phyloP scores from a whole-genome alignment of 169 alveolate species.

The Perkinsus marinus region DNA sequence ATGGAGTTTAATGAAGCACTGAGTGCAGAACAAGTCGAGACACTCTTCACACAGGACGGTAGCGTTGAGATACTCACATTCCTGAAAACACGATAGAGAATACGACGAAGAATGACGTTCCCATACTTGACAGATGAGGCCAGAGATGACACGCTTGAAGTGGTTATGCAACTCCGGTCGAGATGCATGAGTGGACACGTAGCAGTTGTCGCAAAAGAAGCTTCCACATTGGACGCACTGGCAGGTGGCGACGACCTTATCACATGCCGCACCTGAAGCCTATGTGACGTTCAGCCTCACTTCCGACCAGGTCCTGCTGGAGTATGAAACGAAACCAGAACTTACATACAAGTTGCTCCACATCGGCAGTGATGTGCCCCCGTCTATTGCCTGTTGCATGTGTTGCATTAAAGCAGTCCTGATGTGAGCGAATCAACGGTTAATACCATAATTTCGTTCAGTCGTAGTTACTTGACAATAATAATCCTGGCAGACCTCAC shows the following conservation, averaged over 20 bases:
- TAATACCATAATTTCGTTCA: too few species aligned
- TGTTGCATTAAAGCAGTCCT: slow-evolving; percentile 28
- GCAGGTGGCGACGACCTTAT: not conserved
- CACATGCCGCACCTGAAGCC: slow-evolving; percentile 14
- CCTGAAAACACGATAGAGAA: not conserved
- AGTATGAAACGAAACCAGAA: too few species aligned
- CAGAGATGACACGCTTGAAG: slow-evolving; percentile 21
- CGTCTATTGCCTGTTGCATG: slow-evolving; percentile 31
- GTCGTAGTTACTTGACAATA: not conserved
- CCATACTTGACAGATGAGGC: slow-evolving; percentile 24
- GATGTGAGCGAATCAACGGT: too few species aligned
- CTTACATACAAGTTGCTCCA: slow-evolving; percentile 5
- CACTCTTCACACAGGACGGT: slow-evolving; percentile 11
- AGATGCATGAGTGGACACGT: slow-evolving; percentile 1
- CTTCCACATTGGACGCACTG: slow-evolving; percentile 3
- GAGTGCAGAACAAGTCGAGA: slow-evolving; percentile 29
- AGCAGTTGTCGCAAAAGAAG: slow-evolving; percentile 3
- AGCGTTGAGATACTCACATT: not conserved
- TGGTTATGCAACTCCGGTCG: slow-evolving; percentile 12
- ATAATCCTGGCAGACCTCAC: slow-evolving; percentile 26
- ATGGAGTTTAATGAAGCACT: slow-evolving; percentile 26
- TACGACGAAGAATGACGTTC: slow-evolving; percentile 6
- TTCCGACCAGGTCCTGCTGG: too few species aligned
- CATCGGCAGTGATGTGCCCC: slow-evolving; percentile 22
- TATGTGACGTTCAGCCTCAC: not conserved